Evolutionary conservation across 768 basidiomycete species (phyloP).

Genomic region (Gymnopilus junonius): DNA sequence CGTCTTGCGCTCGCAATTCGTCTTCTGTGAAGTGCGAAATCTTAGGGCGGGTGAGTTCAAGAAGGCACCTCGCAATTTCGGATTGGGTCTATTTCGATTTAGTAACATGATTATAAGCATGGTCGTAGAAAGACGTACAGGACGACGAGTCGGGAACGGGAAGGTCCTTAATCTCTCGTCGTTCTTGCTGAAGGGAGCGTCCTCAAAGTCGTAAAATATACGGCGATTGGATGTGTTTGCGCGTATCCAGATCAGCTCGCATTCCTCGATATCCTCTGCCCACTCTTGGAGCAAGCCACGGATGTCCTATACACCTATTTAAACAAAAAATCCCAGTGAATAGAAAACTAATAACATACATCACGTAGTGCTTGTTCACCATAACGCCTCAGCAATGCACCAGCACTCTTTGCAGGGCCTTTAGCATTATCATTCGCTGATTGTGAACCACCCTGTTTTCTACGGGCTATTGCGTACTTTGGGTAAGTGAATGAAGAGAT

Average conservation of each 20-base stretch:
- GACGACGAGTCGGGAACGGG: constrained; percentile 95
- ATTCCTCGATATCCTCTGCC: constrained; percentile 83
- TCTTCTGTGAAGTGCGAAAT: constrained; percentile 87
- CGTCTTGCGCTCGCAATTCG: constrained; percentile 82
- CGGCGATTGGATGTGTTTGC: constrained; percentile 86
- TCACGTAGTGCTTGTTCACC: constrained; percentile 94
- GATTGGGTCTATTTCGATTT: constrained; percentile 74
- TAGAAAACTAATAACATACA: constrained; percentile 48
- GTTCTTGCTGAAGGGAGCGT: constrained; percentile 72
- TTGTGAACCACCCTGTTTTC: constrained; percentile 98
- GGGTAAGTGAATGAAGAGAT: neutral
- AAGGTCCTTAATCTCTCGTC: constrained; percentile 88
- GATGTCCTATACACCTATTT: constrained; percentile 69
- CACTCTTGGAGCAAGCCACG: constrained; percentile 78
- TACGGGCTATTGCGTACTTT: constrained; percentile 65
- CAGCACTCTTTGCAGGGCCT: constrained; percentile 91
- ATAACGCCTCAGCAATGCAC: constrained; percentile 91
- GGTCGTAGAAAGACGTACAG: constrained; percentile 55
- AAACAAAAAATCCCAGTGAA: neutral
- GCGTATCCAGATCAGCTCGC: constrained; percentile 91
- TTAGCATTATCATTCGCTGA: constrained; percentile 91
- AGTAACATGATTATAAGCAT: neutral
- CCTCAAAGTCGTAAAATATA: constrained; percentile 91
- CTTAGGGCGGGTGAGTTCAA: constrained; percentile 86
- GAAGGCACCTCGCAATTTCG: constrained; percentile 84